These are phyloP conservation scores for Backusella psychrophila DNA, from an alignment of 192 early-diverging fungal species.

Conservation along the genomic window DNA sequence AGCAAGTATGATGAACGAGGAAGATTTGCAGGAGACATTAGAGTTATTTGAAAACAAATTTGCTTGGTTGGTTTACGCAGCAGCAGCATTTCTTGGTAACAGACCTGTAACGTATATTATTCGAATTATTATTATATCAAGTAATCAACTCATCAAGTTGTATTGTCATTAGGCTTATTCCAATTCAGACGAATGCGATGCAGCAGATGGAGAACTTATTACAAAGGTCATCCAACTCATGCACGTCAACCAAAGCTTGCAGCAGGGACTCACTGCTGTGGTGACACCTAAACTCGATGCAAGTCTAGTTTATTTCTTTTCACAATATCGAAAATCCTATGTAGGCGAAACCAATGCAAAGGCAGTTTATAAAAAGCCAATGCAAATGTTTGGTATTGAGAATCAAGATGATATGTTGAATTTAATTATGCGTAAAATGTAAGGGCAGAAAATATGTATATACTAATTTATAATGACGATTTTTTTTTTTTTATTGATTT, in stretches of 20 bases:
- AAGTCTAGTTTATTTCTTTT: conserved; percentile 76
- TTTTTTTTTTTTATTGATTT: not conserved
- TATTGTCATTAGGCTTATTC: conserved; percentile 52
- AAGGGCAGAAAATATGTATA: conserved; percentile 21
- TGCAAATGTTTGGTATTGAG: conserved; percentile 61
- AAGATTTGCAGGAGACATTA: conserved; percentile 44
- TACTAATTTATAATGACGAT: not conserved
- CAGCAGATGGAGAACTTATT: conserved; percentile 72
- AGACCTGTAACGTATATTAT: conserved; percentile 51
- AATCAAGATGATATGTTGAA: conserved; percentile 59
- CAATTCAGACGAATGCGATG: conserved; percentile 72
- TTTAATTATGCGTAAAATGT: conserved; percentile 65
- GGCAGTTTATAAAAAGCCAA: conserved; percentile 63
- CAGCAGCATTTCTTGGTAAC: conserved; percentile 63
- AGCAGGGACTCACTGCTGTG: conserved; percentile 42
- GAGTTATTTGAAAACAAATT: conserved; percentile 60
- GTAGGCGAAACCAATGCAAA: conserved; percentile 58
- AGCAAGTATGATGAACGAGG: conserved; percentile 19
- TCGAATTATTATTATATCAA: not conserved
- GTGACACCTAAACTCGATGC: conserved; percentile 66
- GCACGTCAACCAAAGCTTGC: conserved; percentile 59
- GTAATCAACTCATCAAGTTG: not conserved
- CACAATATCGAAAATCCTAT: conserved; percentile 75
- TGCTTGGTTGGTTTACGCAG: conserved; percentile 82
- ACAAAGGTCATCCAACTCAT: conserved; percentile 67